Evolutionary conservation across 2,329 filamentous ascomycete genomes (phyloP).

Genomic region (Talaromyces marneffei): DNA sequence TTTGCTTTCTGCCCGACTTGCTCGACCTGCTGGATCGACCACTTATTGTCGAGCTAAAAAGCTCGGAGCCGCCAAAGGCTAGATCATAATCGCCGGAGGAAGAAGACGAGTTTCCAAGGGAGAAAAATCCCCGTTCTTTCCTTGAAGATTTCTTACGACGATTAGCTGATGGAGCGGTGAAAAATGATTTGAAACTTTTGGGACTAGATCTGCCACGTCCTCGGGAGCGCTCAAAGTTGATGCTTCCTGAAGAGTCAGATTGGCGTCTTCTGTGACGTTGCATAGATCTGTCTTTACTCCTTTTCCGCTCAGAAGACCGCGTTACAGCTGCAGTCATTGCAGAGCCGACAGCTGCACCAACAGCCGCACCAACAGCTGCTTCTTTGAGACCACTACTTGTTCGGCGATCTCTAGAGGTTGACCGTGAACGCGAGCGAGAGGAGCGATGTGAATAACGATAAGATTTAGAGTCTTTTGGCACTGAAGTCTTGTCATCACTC

Average conservation of each 20-base stretch:
- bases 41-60: conserved; percentile 18
- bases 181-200: conserved; percentile 56
- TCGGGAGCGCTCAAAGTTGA: conserved; percentile 2
- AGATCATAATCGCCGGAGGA: conserved; percentile 64
- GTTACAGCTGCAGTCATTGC: conserved; percentile 10
- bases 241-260: conserved; percentile 44
- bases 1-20: conserved; percentile 31
- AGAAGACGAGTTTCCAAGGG: conserved; percentile 58
- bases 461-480: conserved; percentile 5
- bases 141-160: conserved; percentile 41
- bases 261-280: conserved; percentile 26
- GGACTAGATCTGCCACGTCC: conserved; percentile 15
- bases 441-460: conserved; percentile 25
- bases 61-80: conserved; percentile 62
- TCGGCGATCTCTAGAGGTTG: conserved; percentile 21
- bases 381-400: conserved; percentile 27
- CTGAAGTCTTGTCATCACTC: conserved; percentile 8
- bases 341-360: conserved; percentile 23
- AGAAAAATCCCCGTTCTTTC: conserved; percentile 49
- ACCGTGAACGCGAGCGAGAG: conserved; percentile 41
- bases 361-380: conserved; percentile 27
- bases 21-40: conserved; percentile 17
- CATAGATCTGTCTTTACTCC: conserved; percentile 14
- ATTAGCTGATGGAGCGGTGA: conserved; percentile 55
- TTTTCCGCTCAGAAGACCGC: background rate